Evolutionary conservation across 345 rosid species (phyloP), one percentile per base, ranked within the genome.

Genomic region (Gynandropsis gynandra): DNA sequence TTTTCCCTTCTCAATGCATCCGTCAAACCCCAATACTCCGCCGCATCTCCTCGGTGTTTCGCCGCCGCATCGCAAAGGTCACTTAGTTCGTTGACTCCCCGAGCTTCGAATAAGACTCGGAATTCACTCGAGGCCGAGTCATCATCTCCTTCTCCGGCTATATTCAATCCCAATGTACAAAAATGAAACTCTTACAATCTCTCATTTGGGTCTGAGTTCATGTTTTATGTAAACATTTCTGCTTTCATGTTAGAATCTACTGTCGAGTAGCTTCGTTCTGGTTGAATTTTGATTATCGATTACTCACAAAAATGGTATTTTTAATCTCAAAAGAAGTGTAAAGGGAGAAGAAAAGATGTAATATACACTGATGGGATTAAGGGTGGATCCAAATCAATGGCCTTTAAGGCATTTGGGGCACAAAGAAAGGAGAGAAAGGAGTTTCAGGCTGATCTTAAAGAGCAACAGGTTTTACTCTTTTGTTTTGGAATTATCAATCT

Each of bases 361-460:
- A 57, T 47, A 24, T 50, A 38, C 19, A 49, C 41, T 8, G 66
- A 74, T 37, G 73, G 69, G 41, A 63, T 37, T 48, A 68, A 4
- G 7, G 80, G 70, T 32, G 64, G 49, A 42, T 50, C 75, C 57
- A 82, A 72, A 47, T 61, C 79, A n/a, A 50, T 66, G 37, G 79
- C 80, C 9, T 79, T 71, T 35, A 81, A 80, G 76, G 58, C 85
- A 3, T 72, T 69, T 62, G 89, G 84, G 13, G 62, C 59, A 4
- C 87, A 65, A 16, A 82, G 73, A 50, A 87, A 80, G 59, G 84
- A 90, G 8, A 84, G 56, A 56, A 79, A 72, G 73, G 87, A 80
- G 50, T 41, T 74, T 61, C 76, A 61, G 45, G 42, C 79, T 61
- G 80, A 81, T 58, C 66, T 50, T 42, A 75, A 66, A 57, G 94